Percentiles rank a stretch among this genome's conserved stretches.
Conservation (phyloP, 2,329 filamentous ascomycete genomes). For the Fonsecaea multimorphosa region DNA sequence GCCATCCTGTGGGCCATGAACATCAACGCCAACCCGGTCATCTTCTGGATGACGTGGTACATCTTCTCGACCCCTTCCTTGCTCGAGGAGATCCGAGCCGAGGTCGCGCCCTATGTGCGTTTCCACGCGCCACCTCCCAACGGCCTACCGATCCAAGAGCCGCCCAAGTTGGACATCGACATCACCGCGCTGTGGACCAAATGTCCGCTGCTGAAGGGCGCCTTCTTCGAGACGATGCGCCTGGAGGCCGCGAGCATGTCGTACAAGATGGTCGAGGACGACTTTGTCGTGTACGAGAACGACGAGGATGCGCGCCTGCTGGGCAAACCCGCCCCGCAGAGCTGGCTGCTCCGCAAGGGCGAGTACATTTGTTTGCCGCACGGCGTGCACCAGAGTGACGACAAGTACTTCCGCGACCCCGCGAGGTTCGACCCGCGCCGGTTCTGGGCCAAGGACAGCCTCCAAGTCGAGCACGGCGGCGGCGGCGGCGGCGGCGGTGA, state of each 20-base stretch:
- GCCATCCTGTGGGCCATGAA: constrained; percentile 58
- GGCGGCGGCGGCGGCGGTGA: constrained; percentile 46
- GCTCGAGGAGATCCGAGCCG: constrained; percentile 51
- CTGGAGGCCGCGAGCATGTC: constrained; percentile 52
- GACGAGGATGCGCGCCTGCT: constrained; percentile 46
- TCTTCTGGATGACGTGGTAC: constrained; percentile 60
- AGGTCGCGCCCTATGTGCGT: constrained; percentile 53
- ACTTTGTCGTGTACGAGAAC: constrained; percentile 50
- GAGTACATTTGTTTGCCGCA: constrained; percentile 54
- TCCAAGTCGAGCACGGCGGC: constrained; percentile 40
- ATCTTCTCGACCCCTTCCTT: constrained; percentile 52
- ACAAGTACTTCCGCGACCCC: constrained; percentile 44
- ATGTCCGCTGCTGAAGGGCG: constrained; percentile 56
- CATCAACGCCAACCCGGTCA: constrained; percentile 58
- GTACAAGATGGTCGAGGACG: constrained; percentile 49
- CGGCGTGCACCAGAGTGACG: constrained; percentile 53
- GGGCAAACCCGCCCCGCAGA: constrained; percentile 42
- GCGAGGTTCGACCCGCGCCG: constrained; percentile 52
- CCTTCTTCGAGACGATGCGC: constrained; percentile 55
- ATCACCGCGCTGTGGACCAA: constrained; percentile 49
- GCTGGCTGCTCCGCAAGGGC: constrained; percentile 51
- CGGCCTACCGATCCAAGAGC: constrained; percentile 52
- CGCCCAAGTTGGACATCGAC: constrained; percentile 52
- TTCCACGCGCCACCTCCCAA: constrained; percentile 46
- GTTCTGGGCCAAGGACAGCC: constrained; percentile 48